Conservation (phyloP, 129 eudicot species). For the Flaveria ramosissima region DNA sequence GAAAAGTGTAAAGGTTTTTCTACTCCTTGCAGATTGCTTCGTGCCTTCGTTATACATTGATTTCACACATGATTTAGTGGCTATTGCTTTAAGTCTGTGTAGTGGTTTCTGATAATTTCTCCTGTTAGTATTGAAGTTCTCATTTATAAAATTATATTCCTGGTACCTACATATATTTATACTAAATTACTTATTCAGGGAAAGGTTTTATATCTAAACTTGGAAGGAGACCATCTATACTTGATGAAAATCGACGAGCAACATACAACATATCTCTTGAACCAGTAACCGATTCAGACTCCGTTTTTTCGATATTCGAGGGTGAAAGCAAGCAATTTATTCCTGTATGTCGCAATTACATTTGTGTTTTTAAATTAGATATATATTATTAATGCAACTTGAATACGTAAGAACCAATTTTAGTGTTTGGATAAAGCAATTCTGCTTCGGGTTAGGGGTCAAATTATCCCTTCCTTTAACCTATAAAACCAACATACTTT, state of each 20-base stretch:
- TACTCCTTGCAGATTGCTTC: background rate
- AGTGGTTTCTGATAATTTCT: background rate
- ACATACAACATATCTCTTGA: slow-evolving; percentile 59
- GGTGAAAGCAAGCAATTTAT: slow-evolving; percentile 88
- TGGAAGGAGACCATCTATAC: slow-evolving; percentile 59
- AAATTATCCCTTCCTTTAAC: background rate
- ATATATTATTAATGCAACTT: background rate
- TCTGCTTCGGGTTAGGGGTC: background rate
- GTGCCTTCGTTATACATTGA: background rate
- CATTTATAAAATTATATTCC: background rate
- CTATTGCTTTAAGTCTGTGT: background rate
- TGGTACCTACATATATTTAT: background rate
- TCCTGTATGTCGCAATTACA: slow-evolving; percentile 57
- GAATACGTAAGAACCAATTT: background rate
- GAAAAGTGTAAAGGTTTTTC: background rate
- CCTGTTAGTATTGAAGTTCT: background rate
- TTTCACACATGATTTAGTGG: background rate
- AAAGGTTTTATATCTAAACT: slow-evolving; percentile 57
- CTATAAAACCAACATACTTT: background rate
- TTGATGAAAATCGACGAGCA: slow-evolving; percentile 85
- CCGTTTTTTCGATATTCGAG: slow-evolving; percentile 69
- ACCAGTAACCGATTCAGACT: slow-evolving; percentile 53
- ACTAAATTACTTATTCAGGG: slow-evolving; percentile 44
- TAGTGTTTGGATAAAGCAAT: background rate
- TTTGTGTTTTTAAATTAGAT: background rate